Conservation (phyloP, 2,329 filamentous ascomycete genomes). For the Claviceps sp. region DNA sequence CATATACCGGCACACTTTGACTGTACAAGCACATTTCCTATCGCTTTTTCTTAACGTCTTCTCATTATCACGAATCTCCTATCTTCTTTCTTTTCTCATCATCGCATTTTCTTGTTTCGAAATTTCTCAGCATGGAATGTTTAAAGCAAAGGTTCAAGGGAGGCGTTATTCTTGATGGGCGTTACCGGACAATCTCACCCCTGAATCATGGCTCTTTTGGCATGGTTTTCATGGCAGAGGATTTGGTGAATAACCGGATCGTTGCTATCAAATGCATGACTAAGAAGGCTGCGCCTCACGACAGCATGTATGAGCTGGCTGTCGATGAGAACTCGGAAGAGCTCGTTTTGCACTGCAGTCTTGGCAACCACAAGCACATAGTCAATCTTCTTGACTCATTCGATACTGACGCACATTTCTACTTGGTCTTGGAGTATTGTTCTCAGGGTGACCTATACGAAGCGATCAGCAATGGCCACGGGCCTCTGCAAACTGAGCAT, state of each 20-base stretch:
- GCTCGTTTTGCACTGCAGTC: slow-evolving; percentile 62
- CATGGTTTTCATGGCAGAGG: slow-evolving; percentile 90
- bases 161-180: slow-evolving; percentile 72
- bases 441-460: slow-evolving; percentile 93
- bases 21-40: slow-evolving; percentile 17
- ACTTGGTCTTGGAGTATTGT: slow-evolving; percentile 91
- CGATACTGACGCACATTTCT: slow-evolving; percentile 80
- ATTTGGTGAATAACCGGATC: slow-evolving; percentile 59
- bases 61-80: slow-evolving; percentile 7
- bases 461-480: slow-evolving; percentile 78
- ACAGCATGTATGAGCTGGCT: slow-evolving; percentile 49
- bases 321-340: slow-evolving; percentile 77
- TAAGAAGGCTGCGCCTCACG: slow-evolving; percentile 56
- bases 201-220: slow-evolving; percentile 98
- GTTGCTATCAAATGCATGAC: slow-evolving; percentile 96
- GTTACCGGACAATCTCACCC: slow-evolving; percentile 81
- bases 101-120: neutral
- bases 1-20: slow-evolving; percentile 8
- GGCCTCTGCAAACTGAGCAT: slow-evolving; percentile 87
- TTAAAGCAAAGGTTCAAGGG: slow-evolving; percentile 69
- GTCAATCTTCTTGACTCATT: slow-evolving; percentile 88
- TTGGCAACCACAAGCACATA: slow-evolving; percentile 76
- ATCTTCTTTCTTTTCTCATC: no score
- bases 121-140: slow-evolving; percentile 53
- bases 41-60: slow-evolving; percentile 5